A percentile compares a stretch with the other conserved stretches of the same genome.
Conservation (phyloP, 805 yeast species). For the Candida arabinofermentans region DNA sequence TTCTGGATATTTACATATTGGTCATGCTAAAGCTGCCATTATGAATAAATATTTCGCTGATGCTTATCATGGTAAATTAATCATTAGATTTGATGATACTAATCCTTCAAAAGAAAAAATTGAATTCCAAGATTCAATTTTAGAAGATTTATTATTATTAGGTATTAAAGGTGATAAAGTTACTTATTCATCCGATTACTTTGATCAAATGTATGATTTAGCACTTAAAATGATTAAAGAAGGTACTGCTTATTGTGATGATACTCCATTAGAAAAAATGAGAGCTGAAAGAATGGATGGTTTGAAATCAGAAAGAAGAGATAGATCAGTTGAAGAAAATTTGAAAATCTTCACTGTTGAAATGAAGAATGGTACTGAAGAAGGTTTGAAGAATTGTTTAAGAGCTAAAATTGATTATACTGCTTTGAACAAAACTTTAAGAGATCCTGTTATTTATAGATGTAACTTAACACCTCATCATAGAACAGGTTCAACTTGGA, state of each 20-base stretch:
- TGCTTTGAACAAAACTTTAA: slow-evolving; percentile 87
- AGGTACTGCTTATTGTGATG: slow-evolving; percentile 97
- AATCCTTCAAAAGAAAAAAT: slow-evolving; percentile 95
- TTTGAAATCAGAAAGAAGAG: slow-evolving; percentile 86
- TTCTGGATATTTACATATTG: slow-evolving; percentile 97
- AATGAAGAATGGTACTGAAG: slow-evolving; percentile 92
- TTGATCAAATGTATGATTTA: slow-evolving; percentile 82
- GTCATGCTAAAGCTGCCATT: slow-evolving; percentile 98
- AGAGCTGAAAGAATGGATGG: slow-evolving; percentile 99
- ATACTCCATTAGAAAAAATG: slow-evolving; percentile 91
- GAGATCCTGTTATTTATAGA: slow-evolving; percentile 98
- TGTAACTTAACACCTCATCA: slow-evolving; percentile 97
- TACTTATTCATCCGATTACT: slow-evolving; percentile 92
- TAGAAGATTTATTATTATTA: slow-evolving; percentile 84
- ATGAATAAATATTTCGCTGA: slow-evolving; percentile 96
- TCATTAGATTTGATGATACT: slow-evolving; percentile 96
- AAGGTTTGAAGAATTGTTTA: slow-evolving; percentile 85
- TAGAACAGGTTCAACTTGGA: slow-evolving; percentile 91
- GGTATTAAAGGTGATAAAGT: slow-evolving; percentile 90
- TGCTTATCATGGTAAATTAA: slow-evolving; percentile 92
- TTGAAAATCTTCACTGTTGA: slow-evolving; percentile 80
- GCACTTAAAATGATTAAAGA: slow-evolving; percentile 87
- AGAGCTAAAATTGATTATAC: slow-evolving; percentile 96
- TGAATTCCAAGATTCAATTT: slow-evolving; percentile 90
- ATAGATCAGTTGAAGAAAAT: slow-evolving; percentile 90